Evolutionary conservation across 1,139 yeast species (phyloP), one percentile per base, ranked within the genome.

Genomic region (Citeromyces hawaiiensis): DNA sequence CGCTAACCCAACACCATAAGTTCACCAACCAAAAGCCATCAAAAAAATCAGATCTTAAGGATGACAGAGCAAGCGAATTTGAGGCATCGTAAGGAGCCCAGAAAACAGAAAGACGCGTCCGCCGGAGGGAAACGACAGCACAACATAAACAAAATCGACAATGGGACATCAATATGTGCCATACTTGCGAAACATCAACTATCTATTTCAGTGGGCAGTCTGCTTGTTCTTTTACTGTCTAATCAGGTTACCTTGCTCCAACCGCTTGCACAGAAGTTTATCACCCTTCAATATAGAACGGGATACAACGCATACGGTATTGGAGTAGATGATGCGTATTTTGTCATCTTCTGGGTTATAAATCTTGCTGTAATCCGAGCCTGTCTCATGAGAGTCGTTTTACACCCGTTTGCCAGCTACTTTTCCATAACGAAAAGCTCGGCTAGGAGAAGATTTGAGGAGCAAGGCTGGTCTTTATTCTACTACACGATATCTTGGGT

Each of bases 401-500:
- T 81, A 42, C 65, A 62, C 39, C 88, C 88, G 14, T 51, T 77
- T 43, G 87, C 86, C 2, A 42, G 53, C n/a, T 45, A 53, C 35
- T 60, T 65, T 42, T 63, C 71, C 14, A 75, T 83, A 42, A 57
- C 58, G 36, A 63, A 70, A 2, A 55, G 54, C 13, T 77, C 73
- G 51, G 72, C 78, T 2, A 62, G 66, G 36, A 71, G 71, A 40
- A 68, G 96, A 45, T 86, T 83, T 52, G 81, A 86, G 40, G 96
- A 87, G 59, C 96, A 86, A 61, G 77, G 87, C 43, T 87, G 96
- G 95, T 65, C 75, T 31, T 58, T 74, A 30, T 53, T 72, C n/a
- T 83, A 80, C 55, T 83, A 76, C 57, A 47, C 70, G 8, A 48
- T 61, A 13, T 71, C 83, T 10, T 79, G 79, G 57, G 42, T 56